A percentile compares a stretch with the other conserved stretches of the same genome.
phyloP scores from a whole-genome alignment of 331 rosid species.

The Quercus tomentella region DNA sequence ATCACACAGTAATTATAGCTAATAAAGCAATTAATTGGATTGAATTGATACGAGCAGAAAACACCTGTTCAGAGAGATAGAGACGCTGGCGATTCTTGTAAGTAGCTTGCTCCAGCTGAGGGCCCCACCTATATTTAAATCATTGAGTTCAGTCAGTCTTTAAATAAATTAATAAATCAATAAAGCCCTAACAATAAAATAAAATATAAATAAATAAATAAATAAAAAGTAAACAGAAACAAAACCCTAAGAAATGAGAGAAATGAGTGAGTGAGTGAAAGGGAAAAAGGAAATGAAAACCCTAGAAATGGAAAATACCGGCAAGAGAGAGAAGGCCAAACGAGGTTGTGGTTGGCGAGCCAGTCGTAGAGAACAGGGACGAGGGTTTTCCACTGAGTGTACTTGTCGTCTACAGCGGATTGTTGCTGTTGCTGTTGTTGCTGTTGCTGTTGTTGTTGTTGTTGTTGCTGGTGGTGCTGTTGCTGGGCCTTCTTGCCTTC shows the following conservation, averaged over 20 bases:
- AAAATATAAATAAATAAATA: background rate
- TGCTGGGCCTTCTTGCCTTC: constrained; percentile 50
- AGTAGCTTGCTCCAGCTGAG: constrained; percentile 97
- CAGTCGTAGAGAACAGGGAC: constrained; percentile 98
- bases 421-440: background rate
- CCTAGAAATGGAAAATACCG: constrained; percentile 34
- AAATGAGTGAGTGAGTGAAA: background rate
- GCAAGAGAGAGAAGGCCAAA: constrained; percentile 99
- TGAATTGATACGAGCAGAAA: background rate
- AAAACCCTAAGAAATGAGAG: constrained; percentile 36
- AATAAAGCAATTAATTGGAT: too few relatives aligned
- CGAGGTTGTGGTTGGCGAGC: constrained; percentile 99
- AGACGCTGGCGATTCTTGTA: constrained; percentile 98
- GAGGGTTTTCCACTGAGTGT: constrained; percentile 96
- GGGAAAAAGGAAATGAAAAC: background rate
- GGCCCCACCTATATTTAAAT: constrained; percentile 76
- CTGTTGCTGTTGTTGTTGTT: too few relatives aligned
- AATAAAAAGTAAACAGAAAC: background rate
- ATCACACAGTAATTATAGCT: background rate
- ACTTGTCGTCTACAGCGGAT: constrained; percentile 77
- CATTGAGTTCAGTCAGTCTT: background rate
- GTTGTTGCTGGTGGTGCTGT: background rate
- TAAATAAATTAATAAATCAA: too few relatives aligned
- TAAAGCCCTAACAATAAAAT: background rate
- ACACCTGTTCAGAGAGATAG: constrained; percentile 95